Conservation (phyloP, 306 rosid species). For the Mimosa pudica region DNA sequence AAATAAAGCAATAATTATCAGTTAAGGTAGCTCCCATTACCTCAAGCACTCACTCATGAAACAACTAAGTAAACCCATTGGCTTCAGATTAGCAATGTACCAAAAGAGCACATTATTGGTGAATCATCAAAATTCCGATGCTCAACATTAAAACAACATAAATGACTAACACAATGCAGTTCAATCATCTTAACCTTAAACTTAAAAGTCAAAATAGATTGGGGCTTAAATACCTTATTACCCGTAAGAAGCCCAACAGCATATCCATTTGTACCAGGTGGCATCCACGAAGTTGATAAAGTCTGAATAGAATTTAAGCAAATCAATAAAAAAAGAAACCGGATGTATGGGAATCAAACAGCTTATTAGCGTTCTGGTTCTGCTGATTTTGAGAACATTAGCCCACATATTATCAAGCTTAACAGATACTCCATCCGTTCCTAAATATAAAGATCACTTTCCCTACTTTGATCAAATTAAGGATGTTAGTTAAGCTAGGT, state of each 20-base stretch:
- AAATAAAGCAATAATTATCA: not conserved
- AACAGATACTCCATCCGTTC: not conserved
- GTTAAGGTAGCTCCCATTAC: not conserved
- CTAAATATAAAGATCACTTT: no score
- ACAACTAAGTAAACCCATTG: not conserved
- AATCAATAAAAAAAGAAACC: not conserved
- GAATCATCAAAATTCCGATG: not conserved
- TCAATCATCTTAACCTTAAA: constrained; percentile 18
- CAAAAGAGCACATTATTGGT: constrained; percentile 19
- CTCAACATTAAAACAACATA: constrained; percentile 29
- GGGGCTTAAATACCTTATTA: constrained; percentile 59
- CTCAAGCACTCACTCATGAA: not conserved
- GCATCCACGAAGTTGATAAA: constrained; percentile 69
- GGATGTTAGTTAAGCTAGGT: no score
- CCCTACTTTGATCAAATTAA: no score
- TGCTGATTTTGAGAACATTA: constrained; percentile 16
- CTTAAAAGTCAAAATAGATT: constrained; percentile 24
- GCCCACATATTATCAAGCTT: not conserved
- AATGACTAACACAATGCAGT: constrained; percentile 12
- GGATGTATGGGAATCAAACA: not conserved
- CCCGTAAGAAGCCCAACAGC: constrained; percentile 80
- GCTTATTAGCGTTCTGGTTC: not conserved
- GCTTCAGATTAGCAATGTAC: not conserved
- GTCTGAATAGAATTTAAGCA: constrained; percentile 59
- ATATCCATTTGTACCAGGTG: constrained; percentile 57